Evolutionary conservation across 345 rosid genomes (phyloP).

Genomic region (Aethionema arabicum): DNA sequence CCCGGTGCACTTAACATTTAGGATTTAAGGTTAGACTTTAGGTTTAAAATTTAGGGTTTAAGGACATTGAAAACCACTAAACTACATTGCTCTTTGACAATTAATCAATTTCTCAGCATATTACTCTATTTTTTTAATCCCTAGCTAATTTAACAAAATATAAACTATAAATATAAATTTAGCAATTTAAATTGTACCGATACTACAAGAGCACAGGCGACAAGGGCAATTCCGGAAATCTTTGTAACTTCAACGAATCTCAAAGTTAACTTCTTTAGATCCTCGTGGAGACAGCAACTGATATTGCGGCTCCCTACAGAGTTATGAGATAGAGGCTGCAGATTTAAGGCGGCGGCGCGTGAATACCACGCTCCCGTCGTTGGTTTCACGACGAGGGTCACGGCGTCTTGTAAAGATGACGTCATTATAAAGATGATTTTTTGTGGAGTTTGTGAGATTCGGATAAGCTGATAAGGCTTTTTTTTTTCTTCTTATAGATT

Average conservation of each 20-base stretch:
- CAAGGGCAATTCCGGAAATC: slow-evolving; percentile 71
- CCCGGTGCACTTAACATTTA: too few species aligned
- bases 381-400: slow-evolving; percentile 72
- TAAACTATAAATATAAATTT: too few species aligned
- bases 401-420: slow-evolving; percentile 69
- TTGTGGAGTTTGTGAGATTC: background rate
- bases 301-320: slow-evolving; percentile 44
- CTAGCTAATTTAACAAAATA: too few species aligned
- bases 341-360: slow-evolving; percentile 37
- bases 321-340: slow-evolving; percentile 44
- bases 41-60: too few species aligned
- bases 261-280: slow-evolving; percentile 56
- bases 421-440: slow-evolving; percentile 63
- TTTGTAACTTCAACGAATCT: slow-evolving; percentile 61
- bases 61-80: too few species aligned
- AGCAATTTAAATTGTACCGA: slow-evolving; percentile 60
- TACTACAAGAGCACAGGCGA: slow-evolving; percentile 73
- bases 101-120: too few species aligned
- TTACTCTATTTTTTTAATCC: too few species aligned
- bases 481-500: slow-evolving; percentile 7
- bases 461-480: too few species aligned
- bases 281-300: slow-evolving; percentile 65
- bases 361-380: slow-evolving; percentile 44
- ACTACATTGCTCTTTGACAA: too few species aligned
- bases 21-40: too few species aligned